These are phyloP conservation scores for Chlorella sorokiniana DNA, from an alignment of 139 green algal species.

Conservation along the genomic window DNA sequence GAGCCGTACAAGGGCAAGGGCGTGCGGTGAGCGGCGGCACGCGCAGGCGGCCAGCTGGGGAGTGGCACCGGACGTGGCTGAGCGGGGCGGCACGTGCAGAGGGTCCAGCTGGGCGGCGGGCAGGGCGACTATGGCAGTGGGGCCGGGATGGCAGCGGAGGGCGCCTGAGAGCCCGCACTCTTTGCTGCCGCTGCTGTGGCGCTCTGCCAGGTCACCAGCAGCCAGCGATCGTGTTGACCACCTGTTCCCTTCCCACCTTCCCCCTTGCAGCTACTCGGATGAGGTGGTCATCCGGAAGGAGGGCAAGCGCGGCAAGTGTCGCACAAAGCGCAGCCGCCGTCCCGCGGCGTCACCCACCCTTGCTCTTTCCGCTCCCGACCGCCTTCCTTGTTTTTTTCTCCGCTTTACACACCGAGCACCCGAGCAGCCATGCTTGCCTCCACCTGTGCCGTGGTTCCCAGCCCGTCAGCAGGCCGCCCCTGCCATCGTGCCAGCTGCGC, in stretches of 20 bases:
- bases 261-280: conserved; percentile 66
- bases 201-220: neutral
- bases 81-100: neutral
- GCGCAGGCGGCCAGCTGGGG: too few relatives aligned
- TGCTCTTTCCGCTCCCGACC: neutral
- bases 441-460: neutral
- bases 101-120: too few relatives aligned
- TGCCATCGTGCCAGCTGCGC: too few relatives aligned
- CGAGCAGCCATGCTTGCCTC: neutral
- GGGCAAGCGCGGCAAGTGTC: conserved; percentile 89
- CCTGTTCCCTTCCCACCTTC: neutral
- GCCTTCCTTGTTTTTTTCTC: neutral
- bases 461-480: too few relatives aligned
- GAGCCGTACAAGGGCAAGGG: conserved; percentile 79
- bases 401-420: neutral
- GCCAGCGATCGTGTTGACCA: neutral
- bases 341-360: neutral
- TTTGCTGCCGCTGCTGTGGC: too few relatives aligned
- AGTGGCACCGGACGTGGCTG: neutral
- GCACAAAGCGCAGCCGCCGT: neutral
- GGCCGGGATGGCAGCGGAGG: too few relatives aligned
- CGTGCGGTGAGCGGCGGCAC: conserved; percentile 68
- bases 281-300: conserved; percentile 96
- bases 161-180: too few relatives aligned
- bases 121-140: too few relatives aligned